Base-by-base conservation (phyloP, 139 green algal genomes). In the Tetraselmis striata region DNA sequence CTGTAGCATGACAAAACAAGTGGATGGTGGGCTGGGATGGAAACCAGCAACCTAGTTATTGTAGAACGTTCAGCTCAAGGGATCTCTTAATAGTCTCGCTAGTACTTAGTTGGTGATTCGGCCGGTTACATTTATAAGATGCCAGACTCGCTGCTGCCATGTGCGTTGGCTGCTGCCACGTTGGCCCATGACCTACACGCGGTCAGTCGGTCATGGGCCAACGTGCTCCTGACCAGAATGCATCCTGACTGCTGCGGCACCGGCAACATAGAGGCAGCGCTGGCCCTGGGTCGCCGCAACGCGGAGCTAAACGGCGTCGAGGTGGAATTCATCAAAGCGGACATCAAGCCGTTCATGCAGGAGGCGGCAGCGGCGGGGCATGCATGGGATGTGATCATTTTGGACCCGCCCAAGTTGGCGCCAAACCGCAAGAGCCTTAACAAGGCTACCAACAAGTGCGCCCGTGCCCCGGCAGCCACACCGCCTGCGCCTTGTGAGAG, bases 351-450 rank as follows among this genome's bases (percentile, higher is more conserved):
- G 1, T 97, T 91, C 85, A 93, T 98, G 88, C 77, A 86, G 80
- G 80, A 88, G 82, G 87, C 84, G 59, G 76, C 80, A 1, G 76
- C 87, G 79, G 26, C 5, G 77, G 76, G 82, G 26, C 59, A 45
- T 59, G 32, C 84, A 59, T 98, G 86, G 82, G 94, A 98, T 88
- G 59, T 98, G 0, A 90, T 99, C n/a, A 85, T 98, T 0, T 85
- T 98, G 59, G 96, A 99, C 83, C 96, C 96, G 0, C 96, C 96
- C 31, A 99, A 99, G 86, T 90, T 99, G 76, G 95, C 95, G 0
- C 95, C 95, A 29, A 94, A 86, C 58, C 85, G 83, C 31, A 92
- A 92, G 80, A 77, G 82, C 1, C 67, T 94, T 82, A 5, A 76
- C 0, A 78, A 76, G 23, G 86, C 86, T 2, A 83, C 23, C 0